Evolutionary conservation across 768 basidiomycete genomes (phyloP).

Genomic region (Boletus reticuloceps): DNA sequence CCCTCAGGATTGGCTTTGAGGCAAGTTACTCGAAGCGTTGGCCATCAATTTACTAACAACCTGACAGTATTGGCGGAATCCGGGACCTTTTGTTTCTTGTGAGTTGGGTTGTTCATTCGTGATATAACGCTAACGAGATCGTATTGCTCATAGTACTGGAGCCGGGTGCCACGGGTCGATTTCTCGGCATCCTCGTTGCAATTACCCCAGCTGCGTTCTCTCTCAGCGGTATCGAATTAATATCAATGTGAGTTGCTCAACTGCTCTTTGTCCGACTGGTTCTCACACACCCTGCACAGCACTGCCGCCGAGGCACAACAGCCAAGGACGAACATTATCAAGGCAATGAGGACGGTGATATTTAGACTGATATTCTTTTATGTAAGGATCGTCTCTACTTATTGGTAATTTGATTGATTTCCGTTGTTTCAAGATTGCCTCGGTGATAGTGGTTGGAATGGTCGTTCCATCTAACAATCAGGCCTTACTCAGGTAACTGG

Average conservation of each 20-base stretch:
- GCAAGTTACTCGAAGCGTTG: neutral
- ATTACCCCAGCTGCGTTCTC: conserved; percentile 53
- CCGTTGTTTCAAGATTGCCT: conserved; percentile 13
- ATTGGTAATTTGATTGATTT: neutral
- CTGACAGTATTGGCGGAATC: conserved; percentile 21
- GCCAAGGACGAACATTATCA: conserved; percentile 76
- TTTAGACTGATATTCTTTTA: conserved; percentile 58
- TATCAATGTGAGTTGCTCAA: conserved; percentile 54
- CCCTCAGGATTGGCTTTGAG: conserved; percentile 17
- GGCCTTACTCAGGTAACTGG: conserved; percentile 40
- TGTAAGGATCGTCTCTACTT: neutral
- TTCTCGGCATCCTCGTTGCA: conserved; percentile 19
- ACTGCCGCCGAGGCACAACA: conserved; percentile 76
- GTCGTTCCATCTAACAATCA: conserved; percentile 69
- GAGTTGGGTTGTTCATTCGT: neutral
- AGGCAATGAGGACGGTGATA: conserved; percentile 74
- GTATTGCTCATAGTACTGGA: conserved; percentile 12
- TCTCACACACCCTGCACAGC: conserved; percentile 32
- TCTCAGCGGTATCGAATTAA: conserved; percentile 74
- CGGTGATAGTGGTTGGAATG: conserved; percentile 63
- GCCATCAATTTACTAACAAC: neutral
- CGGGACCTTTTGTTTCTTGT: conserved; percentile 25
- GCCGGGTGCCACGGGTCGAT: conserved; percentile 20
- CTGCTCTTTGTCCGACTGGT: conserved; percentile 9
- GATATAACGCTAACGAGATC: neutral